phyloP scores from a whole-genome alignment of 768 basidiomycete genomes.

The Russula brevipes region DNA sequence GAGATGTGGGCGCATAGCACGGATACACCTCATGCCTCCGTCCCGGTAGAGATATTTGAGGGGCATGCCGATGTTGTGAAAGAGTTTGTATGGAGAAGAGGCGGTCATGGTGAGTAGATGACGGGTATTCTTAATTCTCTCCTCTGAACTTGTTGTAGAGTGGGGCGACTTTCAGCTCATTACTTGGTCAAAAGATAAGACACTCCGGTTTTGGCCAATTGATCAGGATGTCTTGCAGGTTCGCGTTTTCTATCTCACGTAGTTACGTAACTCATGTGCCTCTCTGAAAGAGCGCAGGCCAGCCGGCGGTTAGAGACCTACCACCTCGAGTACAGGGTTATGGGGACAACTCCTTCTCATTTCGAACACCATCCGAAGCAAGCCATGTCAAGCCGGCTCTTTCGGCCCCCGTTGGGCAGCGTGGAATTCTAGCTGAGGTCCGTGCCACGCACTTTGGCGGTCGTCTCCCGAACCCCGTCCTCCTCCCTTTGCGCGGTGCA shows the following conservation, averaged over 20 bases:
- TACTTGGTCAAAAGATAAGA: slow-evolving; percentile 87
- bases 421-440: slow-evolving; percentile 66
- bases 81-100: slow-evolving; percentile 93
- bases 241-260: slow-evolving; percentile 15
- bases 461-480: slow-evolving; percentile 27
- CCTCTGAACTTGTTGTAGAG: slow-evolving; percentile 26
- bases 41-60: slow-evolving; percentile 69
- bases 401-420: slow-evolving; percentile 63
- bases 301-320: slow-evolving; percentile 18
- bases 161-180: slow-evolving; percentile 56
- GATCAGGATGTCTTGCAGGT: slow-evolving; percentile 66
- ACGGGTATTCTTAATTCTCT: not conserved
- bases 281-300: slow-evolving; percentile 30
- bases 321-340: slow-evolving; percentile 21
- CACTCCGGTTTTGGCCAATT: slow-evolving; percentile 87
- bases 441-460: slow-evolving; percentile 44
- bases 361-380: slow-evolving; percentile 49
- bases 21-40: slow-evolving; percentile 31
- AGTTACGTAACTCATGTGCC: not conserved
- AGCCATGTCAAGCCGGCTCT: slow-evolving; percentile 30
- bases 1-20: slow-evolving; percentile 67
- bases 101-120: slow-evolving; percentile 44
- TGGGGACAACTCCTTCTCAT: slow-evolving; percentile 40
- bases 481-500: slow-evolving; percentile 27
- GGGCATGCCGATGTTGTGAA: slow-evolving; percentile 93